phyloP scores from a whole-genome alignment of 2,329 filamentous ascomycete species.

The Fusarium sp. region DNA sequence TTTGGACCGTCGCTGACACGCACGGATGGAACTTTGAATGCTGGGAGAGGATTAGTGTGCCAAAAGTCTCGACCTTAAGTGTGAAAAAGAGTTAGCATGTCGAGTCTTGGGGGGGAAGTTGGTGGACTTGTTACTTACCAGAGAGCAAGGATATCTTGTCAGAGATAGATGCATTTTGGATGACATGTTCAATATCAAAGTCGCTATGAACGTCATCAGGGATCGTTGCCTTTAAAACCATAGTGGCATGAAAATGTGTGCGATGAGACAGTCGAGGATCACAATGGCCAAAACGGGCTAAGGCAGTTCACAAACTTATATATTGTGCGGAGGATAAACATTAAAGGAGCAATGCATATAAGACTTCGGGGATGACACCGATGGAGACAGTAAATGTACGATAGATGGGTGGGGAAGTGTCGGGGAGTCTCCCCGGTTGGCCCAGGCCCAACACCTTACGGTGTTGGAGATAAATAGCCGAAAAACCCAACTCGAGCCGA shows the following conservation, averaged over 20 bases:
- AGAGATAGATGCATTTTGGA: conserved; percentile 12
- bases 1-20: conserved; percentile 9
- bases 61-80: conserved; percentile 18
- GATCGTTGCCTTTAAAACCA: not conserved
- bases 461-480: too few species aligned
- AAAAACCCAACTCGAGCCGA: too few species aligned
- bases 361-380: not conserved
- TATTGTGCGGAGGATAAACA: not conserved
- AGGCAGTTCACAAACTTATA: not conserved
- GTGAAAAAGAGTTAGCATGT: not conserved
- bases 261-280: not conserved
- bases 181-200: conserved; percentile 15
- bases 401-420: not conserved
- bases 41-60: conserved; percentile 16
- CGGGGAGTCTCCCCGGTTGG: not conserved
- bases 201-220: not conserved
- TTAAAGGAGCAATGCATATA: not conserved
- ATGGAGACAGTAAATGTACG: not conserved
- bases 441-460: not conserved
- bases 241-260: not conserved
- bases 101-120: not conserved
- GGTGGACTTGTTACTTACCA: conserved; percentile 1
- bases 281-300: not conserved
- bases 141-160: conserved; percentile 16
- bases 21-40: conserved; percentile 19